These are phyloP conservation scores for Pythium dissotocum DNA, from an alignment of 352 stramenopile genomes.

Conservation along the genomic window DNA sequence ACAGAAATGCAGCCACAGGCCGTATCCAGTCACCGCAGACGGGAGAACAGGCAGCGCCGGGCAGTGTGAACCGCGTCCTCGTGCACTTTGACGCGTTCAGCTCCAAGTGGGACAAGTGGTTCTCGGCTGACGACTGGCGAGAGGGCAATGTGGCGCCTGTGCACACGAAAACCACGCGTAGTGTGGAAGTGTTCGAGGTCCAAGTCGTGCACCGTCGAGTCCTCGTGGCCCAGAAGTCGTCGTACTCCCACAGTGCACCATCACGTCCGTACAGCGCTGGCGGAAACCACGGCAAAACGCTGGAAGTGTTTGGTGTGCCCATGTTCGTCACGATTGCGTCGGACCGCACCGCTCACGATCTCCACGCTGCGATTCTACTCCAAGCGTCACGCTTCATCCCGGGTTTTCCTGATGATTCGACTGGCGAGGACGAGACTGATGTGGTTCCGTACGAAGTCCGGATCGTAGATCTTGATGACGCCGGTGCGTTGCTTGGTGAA, in stretches of 20 bases:
- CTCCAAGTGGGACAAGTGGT: slow-evolving; percentile 78
- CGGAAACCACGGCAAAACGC: slow-evolving; percentile 3
- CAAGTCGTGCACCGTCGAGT: slow-evolving; percentile 71
- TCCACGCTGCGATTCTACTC: slow-evolving; percentile 65
- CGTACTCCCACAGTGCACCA: slow-evolving; percentile 15
- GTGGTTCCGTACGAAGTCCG: slow-evolving; percentile 53
- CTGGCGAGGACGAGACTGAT: neutral
- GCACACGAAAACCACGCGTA: slow-evolving; percentile 38
- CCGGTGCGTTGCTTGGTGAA: slow-evolving; percentile 39
- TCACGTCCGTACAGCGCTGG: neutral
- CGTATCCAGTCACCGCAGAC: neutral
- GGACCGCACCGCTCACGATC: slow-evolving; percentile 57
- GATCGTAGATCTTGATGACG: slow-evolving; percentile 62
- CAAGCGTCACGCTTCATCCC: slow-evolving; percentile 63
- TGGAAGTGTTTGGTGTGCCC: slow-evolving; percentile 65
- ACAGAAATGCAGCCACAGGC: neutral
- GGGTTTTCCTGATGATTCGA: slow-evolving; percentile 12
- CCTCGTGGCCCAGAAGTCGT: slow-evolving; percentile 15
- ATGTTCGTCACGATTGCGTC: slow-evolving; percentile 79
- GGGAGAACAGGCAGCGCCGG: slow-evolving; percentile 1
- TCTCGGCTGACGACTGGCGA: slow-evolving; percentile 52
- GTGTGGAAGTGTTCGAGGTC: slow-evolving; percentile 72
- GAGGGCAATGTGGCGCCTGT: slow-evolving; percentile 50
- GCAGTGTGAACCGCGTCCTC: slow-evolving; percentile 30
- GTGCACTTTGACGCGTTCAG: slow-evolving; percentile 78